Evolutionary conservation across 495 filamentous ascomycete species (phyloP), one percentile per base, ranked within the genome.

Genomic region (Viridothelium virens): DNA sequence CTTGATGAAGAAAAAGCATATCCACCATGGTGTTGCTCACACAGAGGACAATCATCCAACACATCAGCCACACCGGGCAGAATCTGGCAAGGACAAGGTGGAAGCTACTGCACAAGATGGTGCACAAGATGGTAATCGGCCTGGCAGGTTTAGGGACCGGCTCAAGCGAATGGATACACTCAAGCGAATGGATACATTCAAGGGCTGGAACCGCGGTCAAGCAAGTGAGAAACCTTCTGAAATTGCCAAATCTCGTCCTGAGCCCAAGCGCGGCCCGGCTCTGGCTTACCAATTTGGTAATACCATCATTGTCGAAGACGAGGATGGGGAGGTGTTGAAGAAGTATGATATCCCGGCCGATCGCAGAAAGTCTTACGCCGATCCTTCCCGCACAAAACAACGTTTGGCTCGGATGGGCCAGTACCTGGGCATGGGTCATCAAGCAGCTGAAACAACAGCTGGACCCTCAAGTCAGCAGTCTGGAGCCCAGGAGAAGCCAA

Each of bases 261-360:
- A 68, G 65, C 69, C 67, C 9, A 74, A 70, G 34, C 71, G 68
- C 38, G 82, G 79, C 37, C 87, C 94, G 4, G 95, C 95, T 11
- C 84, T 90, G 71, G 95, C 95, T 2, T 99, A 96, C 71, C 91
- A 96, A 70, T 97, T 93, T 70, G 95, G 92, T 56, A 94, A 91
- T 70, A 96, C 92, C 75, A 93, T 99, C 70, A 97, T 99, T 72
- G 91, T 99, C 16, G 95, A 99, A 76, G 92, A 99, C 70, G 92
- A 93, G 74, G 89, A 96, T 73, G 95, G 95, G 38, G 95, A 99
- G 73, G 95, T 99, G 12, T 85, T 99, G 74, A 95, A 96, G 81
- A 96, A 94, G 67, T 97, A 96, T 74, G 91, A 96, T 63, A 87
- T 97, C 38, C 89, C 92, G 11, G 71, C 81, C 59, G 73, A 61